Evolutionary conservation across 495 filamentous ascomycete genomes (phyloP), one percentile per base, ranked within the genome.

Genomic region (Penicillium macrosclerotiorum): DNA sequence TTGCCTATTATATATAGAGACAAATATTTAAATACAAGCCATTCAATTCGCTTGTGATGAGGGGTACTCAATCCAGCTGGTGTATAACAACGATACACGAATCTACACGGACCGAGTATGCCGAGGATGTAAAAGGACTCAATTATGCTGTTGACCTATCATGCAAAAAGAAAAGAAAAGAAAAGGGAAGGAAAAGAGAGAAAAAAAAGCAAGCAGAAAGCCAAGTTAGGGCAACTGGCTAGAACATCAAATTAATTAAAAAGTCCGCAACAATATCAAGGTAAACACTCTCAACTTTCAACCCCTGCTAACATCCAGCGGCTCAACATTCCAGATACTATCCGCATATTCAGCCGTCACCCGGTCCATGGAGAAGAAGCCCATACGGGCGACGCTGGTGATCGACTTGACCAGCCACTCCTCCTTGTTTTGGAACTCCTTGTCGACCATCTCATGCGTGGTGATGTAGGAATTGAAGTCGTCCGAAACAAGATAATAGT

Each of bases 281-380:
- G n/a, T n/a, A 37, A 22, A 8, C 17, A 37, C 16, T 17, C 16
- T 34, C 46, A 66, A 4, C n/a, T 23, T n/a, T 40, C 11, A 18
- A 71, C 60, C 46, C 57, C 54, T n/a, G n/a, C n/a, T n/a, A 9
- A 71, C 57, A 13, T 33, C 57, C 19, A 91, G 63, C 4, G 91
- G 89, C 74, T 97, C 91, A 22, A 94, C 67, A 53, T 96, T 97
- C 92, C 93, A 98, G 59, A 98, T 96, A 37, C 75, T 83, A 67
- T 98, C 91, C 9, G 93, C 92, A 69, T 98, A 98, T 78, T 98
- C 94, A 57, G 89, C 87, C 53, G 96, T 96, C 63, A 94, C 95
- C n/a, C 93, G 77, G 65, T 98, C 93, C 38, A 85, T 89, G 40
- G 82, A 89, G 73, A 98, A 98, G 78, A 97, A 97, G 8, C 93